Conservation (phyloP, 495 filamentous ascomycete species). For the Lentithecium fluviatile region DNA sequence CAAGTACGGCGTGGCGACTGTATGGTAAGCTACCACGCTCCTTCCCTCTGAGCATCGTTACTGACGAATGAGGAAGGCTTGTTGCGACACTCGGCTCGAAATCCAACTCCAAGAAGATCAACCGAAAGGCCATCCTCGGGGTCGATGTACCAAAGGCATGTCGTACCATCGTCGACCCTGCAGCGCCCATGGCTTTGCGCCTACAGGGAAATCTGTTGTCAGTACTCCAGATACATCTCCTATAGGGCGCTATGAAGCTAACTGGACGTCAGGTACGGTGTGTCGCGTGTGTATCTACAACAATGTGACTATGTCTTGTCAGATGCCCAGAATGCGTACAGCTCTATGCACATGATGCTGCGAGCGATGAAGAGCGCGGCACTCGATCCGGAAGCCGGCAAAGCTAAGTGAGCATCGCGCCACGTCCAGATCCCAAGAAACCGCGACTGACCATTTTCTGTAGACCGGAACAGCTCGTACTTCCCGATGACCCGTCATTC, state of each 20-base stretch:
- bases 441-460: conserved; percentile 7
- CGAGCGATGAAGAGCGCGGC: conserved; percentile 55
- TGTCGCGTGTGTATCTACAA: conserved; percentile 78
- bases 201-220: conserved; percentile 86
- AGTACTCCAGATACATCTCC: conserved; percentile 24
- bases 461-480: conserved; percentile 75
- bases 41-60: background rate
- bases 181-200: conserved; percentile 85
- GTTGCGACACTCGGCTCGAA: conserved; percentile 84
- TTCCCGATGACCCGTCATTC: conserved; percentile 86
- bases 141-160: conserved; percentile 87
- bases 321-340: conserved; percentile 75
- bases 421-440: background rate
- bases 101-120: conserved; percentile 69
- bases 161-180: conserved; percentile 76
- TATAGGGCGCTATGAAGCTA: background rate
- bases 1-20: conserved; percentile 87
- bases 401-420: conserved; percentile 59
- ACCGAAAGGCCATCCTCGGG: conserved; percentile 81
- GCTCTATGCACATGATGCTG: conserved; percentile 66
- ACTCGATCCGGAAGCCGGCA: conserved; percentile 70
- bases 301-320: conserved; percentile 82
- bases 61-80: conserved; percentile 64
- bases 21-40: conserved; percentile 64
- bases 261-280: conserved; percentile 61